phyloP scores from a whole-genome alignment of 441 rosid species.

The Populus hybrid region DNA sequence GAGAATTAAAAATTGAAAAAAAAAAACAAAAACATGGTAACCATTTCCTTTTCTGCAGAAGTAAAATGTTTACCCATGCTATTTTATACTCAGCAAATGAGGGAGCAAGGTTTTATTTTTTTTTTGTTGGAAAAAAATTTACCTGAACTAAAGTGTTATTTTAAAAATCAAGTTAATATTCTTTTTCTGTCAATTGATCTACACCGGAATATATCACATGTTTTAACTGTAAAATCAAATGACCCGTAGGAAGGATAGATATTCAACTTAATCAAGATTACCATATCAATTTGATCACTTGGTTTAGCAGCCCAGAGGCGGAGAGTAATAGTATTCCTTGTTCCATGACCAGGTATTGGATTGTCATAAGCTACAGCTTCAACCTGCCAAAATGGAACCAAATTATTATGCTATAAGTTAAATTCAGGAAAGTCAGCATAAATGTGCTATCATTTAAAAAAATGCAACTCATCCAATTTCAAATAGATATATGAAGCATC shows the following conservation, averaged over 20 bases:
- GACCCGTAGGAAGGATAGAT: constrained; percentile 5
- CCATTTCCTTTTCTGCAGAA: not conserved
- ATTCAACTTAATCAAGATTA: constrained; percentile 21
- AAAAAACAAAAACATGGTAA: not conserved
- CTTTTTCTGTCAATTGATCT: not conserved
- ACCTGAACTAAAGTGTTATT: not conserved
- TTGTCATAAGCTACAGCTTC: constrained; percentile 61
- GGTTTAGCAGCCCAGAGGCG: constrained; percentile 69
- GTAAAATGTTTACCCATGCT: not conserved
- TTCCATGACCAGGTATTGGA: constrained; percentile 59
- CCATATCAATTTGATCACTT: constrained; percentile 49
- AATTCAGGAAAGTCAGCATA: not conserved
- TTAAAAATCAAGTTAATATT: not conserved
- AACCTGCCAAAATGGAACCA: constrained; percentile 35
- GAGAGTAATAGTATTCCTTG: constrained; percentile 48
- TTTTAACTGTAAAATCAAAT: not conserved
- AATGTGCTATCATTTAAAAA: not conserved
- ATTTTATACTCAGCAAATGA: not conserved
- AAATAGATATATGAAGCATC: not conserved
- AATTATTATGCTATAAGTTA: constrained; percentile 3
- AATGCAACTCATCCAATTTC: not conserved
- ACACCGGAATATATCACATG: not conserved
- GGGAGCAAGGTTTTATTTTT: not conserved
- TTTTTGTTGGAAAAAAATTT: too few species aligned
- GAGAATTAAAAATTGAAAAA: not conserved